phyloP scores from a whole-genome alignment of 148 eudicot species.

The Rhododendron henanense region DNA sequence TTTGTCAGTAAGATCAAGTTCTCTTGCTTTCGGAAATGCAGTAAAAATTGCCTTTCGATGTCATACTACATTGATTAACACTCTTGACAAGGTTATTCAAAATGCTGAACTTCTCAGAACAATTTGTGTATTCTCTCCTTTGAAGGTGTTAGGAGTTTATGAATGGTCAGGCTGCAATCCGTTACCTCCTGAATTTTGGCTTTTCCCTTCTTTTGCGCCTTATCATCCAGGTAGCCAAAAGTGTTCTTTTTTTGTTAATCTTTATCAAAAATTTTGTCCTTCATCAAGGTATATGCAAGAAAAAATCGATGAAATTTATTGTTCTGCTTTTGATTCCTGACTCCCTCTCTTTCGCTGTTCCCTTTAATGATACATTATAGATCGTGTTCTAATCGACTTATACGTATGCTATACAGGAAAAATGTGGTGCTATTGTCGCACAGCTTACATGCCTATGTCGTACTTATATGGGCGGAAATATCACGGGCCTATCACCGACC shows the following conservation, averaged over 20 bases:
- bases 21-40: too few relatives aligned
- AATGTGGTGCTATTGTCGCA: not conserved
- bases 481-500: not conserved
- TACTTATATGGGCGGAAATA: not conserved
- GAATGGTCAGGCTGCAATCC: conserved; percentile 38
- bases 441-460: not conserved
- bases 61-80: too few relatives aligned
- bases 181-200: conserved; percentile 38
- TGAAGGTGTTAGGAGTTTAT: conserved; percentile 32
- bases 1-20: too few relatives aligned
- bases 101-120: not conserved
- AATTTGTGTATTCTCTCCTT: not conserved
- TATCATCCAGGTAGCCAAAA: conserved; percentile 27
- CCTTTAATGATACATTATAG: not conserved
- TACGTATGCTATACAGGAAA: not conserved
- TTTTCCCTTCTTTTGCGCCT: conserved; percentile 28
- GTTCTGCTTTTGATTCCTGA: too few relatives aligned
- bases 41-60: too few relatives aligned
- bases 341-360: too few relatives aligned
- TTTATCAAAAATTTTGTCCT: too few relatives aligned
- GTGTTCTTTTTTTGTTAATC: too few relatives aligned
- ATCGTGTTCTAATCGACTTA: not conserved
- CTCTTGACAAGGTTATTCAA: too few relatives aligned
- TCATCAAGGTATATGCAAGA: too few relatives aligned
- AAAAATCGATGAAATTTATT: too few relatives aligned